Percentiles rank a stretch among this genome's conserved stretches.
These are phyloP conservation scores for Leccinum rimulosum DNA, from an alignment of 768 basidiomycete species.

Conservation along the genomic window DNA sequence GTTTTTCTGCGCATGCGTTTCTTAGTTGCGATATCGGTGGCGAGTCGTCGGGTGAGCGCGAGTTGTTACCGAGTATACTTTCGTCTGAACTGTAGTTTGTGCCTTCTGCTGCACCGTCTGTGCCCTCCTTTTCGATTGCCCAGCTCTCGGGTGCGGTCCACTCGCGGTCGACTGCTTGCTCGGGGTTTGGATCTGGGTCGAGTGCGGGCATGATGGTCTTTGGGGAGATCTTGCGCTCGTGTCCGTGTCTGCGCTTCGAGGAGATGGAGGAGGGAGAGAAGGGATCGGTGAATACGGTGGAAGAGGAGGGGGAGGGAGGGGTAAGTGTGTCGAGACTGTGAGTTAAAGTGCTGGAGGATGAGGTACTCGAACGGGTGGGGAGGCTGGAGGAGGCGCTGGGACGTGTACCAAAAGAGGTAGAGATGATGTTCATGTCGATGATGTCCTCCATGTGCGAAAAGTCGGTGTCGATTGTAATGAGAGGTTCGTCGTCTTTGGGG, in stretches of 20 bases:
- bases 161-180: constrained; percentile 27
- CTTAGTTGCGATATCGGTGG: constrained; percentile 10
- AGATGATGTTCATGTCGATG: constrained; percentile 41
- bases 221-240: constrained; percentile 50
- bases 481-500: constrained; percentile 17
- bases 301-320: constrained; percentile 36
- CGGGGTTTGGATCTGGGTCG: constrained; percentile 9
- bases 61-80: constrained; percentile 18
- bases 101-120: constrained; percentile 34
- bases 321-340: constrained; percentile 38
- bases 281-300: constrained; percentile 36
- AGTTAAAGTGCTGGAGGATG: constrained; percentile 18
- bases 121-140: constrained; percentile 57
- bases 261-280: constrained; percentile 26
- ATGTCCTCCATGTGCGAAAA: constrained; percentile 78
- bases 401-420: constrained; percentile 14
- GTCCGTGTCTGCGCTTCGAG: constrained; percentile 23
- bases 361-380: constrained; percentile 18
- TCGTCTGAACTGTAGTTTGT: constrained; percentile 43
- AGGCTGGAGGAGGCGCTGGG: constrained; percentile 21
- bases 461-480: constrained; percentile 26
- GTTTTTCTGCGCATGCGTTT: constrained; percentile 29
- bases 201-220: constrained; percentile 35
- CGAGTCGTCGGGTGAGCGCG: constrained; percentile 15
- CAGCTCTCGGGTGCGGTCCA: constrained; percentile 81